A percentile compares a stretch with the other conserved stretches of the same genome.
phyloP scores from a whole-genome alignment of 2,329 filamentous ascomycete species.

The Penicillium sp. region DNA sequence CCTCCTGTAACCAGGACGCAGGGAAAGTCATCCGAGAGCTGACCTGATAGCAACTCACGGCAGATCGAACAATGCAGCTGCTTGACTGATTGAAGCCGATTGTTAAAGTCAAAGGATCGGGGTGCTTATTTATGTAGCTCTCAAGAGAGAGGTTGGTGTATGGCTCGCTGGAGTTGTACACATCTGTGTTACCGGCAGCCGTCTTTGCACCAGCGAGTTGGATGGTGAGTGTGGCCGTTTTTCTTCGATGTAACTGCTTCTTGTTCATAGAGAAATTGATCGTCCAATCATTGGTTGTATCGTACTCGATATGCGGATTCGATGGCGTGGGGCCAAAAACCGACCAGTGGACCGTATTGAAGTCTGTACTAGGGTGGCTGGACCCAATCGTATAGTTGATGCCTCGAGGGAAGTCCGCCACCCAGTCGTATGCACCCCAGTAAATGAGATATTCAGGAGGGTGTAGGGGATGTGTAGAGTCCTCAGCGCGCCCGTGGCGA shows the following conservation, averaged over 20 bases:
- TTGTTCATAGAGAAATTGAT: constrained; percentile 56
- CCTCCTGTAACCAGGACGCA: constrained; percentile 52
- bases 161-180: constrained; percentile 58
- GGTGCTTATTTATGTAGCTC: constrained; percentile 52
- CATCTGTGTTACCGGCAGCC: constrained; percentile 65
- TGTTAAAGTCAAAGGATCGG: constrained; percentile 30
- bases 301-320: constrained; percentile 47
- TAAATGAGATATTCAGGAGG: constrained; percentile 66
- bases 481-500: constrained; percentile 59
- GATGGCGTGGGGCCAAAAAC: constrained; percentile 56
- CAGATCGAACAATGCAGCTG: constrained; percentile 65
- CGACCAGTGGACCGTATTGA: constrained; percentile 70
- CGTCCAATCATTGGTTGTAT: constrained; percentile 62
- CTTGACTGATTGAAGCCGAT: constrained; percentile 58
- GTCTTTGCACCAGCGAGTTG: constrained; percentile 68
- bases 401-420: constrained; percentile 62
- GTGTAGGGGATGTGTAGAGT: constrained; percentile 54
- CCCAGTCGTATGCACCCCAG: constrained; percentile 65
- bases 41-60: constrained; percentile 65
- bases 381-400: constrained; percentile 62
- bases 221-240: constrained; percentile 62
- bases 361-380: constrained; percentile 53
- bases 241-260: constrained; percentile 47
- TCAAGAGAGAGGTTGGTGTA: constrained; percentile 59
- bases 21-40: constrained; percentile 64